Evolutionary conservation across 1,139 yeast genomes (phyloP), one percentile per base, ranked within the genome.

Genomic region (Zhuliangozyma parablackwelliae): DNA sequence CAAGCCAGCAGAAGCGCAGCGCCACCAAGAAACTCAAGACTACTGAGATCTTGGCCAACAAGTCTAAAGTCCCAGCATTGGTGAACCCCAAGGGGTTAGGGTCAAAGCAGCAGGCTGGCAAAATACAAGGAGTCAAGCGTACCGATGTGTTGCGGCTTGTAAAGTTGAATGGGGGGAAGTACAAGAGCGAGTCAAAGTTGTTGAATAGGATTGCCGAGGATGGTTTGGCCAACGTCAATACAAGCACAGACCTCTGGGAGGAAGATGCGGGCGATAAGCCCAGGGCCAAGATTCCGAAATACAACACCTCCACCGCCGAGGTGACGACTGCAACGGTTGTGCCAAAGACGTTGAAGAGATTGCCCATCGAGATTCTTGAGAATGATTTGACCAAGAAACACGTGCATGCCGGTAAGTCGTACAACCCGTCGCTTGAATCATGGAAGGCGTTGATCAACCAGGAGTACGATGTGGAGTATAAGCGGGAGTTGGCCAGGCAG

Each of bases 141-240:
- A 76, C 78, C 42, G 90, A 86, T 48, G 65, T 88, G 31, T 75
- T 77, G 41, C 71, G 80, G 43, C 67, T 92, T 56, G 74, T 89
- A 77, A 78, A 82, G 46, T 63, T 87, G 34, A 87, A 96, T 10
- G 97, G 97, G 32, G 96, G 97, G 36, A 78, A 82, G 47, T 76
- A 74, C 30, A 67, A 73, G 43, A 80, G 81, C 29, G 81, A 75
- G 44, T 65, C 76, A 27, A 71, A 69, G 41, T 51, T 72, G 1
- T 65, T 75, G 47, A 78, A 79, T 16, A 61, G 75, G 40, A 57
- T 75, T 12, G 85, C 77, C 35, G 70, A 72, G 38, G 86, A 83
- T 36, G 94, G 95, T 11, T 56, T 83, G 21, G 59, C 76, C 6
- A 70, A 68, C 2, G 24, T 9, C 43, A 72, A 72, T 1, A 63